phyloP scores from a whole-genome alignment of 345 rosid species.

The Hirschfeldia incana region DNA sequence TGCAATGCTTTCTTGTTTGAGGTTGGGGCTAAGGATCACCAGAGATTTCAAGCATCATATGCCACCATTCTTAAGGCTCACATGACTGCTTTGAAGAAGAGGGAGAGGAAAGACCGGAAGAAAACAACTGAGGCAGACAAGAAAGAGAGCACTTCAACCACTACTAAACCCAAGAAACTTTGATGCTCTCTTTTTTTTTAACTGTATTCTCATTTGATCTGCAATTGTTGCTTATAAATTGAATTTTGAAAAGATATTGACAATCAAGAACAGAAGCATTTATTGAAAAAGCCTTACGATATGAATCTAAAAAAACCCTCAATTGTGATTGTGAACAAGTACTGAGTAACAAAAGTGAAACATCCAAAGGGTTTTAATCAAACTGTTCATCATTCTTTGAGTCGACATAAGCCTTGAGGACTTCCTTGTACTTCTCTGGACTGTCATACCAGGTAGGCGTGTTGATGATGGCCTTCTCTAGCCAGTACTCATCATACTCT shows the following conservation, averaged over 20 bases:
- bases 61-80: constrained; percentile 89
- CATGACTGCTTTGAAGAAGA: constrained; percentile 87
- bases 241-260: constrained; percentile 29
- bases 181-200: background rate
- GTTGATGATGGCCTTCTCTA: constrained; percentile 64
- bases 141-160: constrained; percentile 44
- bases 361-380: background rate
- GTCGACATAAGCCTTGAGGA: constrained; percentile 33
- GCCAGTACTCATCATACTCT: constrained; percentile 52
- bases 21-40: constrained; percentile 94
- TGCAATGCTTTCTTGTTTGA: constrained; percentile 32
- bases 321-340: background rate
- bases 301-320: constrained; percentile 1
- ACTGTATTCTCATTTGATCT: constrained; percentile 14
- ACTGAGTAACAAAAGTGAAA: constrained; percentile 15
- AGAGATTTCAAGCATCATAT: constrained; percentile 90
- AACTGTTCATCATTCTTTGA: constrained; percentile 22
- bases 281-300: background rate
- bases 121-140: constrained; percentile 64
- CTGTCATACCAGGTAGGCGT: constrained; percentile 72
- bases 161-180: constrained; percentile 35
- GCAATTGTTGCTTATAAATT: constrained; percentile 8
- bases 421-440: constrained; percentile 57
- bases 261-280: background rate
- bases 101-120: constrained; percentile 90